A percentile compares a stretch with the other conserved stretches of the same genome.
These are phyloP conservation scores for Hsuehochloa calcarea DNA, from an alignment of 176 grass and related monocot genomes.

Conservation along the genomic window DNA sequence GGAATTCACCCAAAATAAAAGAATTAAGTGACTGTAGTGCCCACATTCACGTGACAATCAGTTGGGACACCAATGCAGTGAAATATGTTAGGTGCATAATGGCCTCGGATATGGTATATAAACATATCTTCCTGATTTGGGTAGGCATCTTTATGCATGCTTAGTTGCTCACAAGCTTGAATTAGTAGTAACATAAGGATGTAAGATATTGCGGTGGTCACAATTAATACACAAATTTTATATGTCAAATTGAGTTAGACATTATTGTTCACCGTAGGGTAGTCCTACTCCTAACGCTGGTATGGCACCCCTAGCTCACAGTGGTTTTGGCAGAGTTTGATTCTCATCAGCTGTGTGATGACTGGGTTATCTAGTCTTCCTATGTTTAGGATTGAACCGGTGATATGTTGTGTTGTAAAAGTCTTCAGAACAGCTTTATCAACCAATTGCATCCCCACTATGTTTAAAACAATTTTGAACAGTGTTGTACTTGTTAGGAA, in stretches of 20 bases:
- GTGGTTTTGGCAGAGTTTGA: neutral
- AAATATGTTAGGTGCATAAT: neutral
- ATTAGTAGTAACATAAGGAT: neutral
- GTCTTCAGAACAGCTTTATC: neutral
- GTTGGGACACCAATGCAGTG: neutral
- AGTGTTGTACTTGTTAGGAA: no score
- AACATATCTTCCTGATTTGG: conserved; percentile 7
- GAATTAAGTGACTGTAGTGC: neutral
- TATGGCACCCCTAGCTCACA: neutral
- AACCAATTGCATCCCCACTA: neutral
- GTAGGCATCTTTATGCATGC: conserved; percentile 12
- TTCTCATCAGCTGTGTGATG: neutral
- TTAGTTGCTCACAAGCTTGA: neutral
- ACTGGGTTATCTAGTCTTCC: no score
- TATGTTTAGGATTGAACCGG: neutral
- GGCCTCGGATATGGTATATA: no score
- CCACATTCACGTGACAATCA: conserved; percentile 4
- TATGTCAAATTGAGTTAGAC: neutral
- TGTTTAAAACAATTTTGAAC: neutral
- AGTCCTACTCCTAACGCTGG: no score
- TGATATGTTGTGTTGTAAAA: neutral
- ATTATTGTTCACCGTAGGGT: neutral
- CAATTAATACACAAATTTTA: neutral
- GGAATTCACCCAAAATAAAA: neutral
- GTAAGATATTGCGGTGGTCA: neutral